These are phyloP conservation scores for Tricladium varicosporioides DNA, from an alignment of 2,329 filamentous ascomycete species.

Conservation along the genomic window DNA sequence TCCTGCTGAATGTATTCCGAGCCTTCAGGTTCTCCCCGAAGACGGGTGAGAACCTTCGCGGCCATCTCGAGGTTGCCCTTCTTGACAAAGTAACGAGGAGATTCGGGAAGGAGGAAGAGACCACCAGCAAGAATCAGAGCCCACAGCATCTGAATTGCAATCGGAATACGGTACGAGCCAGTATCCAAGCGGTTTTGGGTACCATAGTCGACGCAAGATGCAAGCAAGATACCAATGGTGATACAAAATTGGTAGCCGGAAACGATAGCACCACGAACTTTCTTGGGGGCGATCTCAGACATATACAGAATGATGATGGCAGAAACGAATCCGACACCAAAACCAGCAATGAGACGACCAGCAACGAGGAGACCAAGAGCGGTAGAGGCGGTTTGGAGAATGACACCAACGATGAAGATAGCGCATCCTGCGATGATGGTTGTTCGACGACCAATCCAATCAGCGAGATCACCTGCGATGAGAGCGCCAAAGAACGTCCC, in stretches of 20 bases:
- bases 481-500: conserved; percentile 82
- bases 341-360: conserved; percentile 72
- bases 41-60: conserved; percentile 57
- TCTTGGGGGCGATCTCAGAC: conserved; percentile 57
- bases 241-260: conserved; percentile 82
- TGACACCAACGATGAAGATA: conserved; percentile 67
- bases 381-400: conserved; percentile 64
- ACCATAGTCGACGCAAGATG: conserved; percentile 71
- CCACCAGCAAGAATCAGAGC: conserved; percentile 71
- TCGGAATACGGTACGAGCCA: conserved; percentile 76
- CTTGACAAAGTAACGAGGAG: conserved; percentile 83
- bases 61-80: conserved; percentile 68
- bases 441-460: conserved; percentile 69
- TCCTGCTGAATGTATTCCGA: conserved; percentile 77
- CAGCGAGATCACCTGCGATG: conserved; percentile 74
- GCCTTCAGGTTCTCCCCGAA: conserved; percentile 71
- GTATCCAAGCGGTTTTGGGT: conserved; percentile 61
- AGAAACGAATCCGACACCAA: conserved; percentile 79
- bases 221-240: conserved; percentile 74
- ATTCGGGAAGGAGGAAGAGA: conserved; percentile 77
- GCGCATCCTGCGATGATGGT: conserved; percentile 59
- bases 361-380: conserved; percentile 43
- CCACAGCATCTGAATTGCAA: conserved; percentile 78
- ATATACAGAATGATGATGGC: conserved; percentile 80
- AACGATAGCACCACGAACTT: conserved; percentile 77